A percentile compares a stretch with the other conserved stretches of the same genome.
These are phyloP conservation scores for Annulohypoxylon bovei DNA, from an alignment of 495 filamentous ascomycete species.

Conservation along the genomic window DNA sequence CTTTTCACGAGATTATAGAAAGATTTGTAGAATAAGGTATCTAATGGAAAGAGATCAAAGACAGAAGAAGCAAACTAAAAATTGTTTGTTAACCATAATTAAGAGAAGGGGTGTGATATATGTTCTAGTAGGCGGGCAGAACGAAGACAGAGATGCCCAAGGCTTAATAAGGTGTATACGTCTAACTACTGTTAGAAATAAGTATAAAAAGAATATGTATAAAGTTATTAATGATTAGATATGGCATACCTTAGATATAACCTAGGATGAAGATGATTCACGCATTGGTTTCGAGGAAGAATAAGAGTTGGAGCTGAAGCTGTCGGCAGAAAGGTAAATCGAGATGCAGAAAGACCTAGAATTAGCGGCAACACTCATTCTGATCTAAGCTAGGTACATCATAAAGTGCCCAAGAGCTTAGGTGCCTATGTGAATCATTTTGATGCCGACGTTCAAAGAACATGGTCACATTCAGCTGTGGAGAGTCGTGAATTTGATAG, in stretches of 20 bases:
- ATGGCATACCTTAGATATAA: background rate
- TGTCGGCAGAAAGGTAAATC: background rate
- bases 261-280: background rate
- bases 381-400: background rate
- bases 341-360: background rate
- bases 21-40: background rate
- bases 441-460: background rate
- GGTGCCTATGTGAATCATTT: background rate
- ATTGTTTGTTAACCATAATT: background rate
- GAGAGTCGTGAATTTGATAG: constrained; percentile 24
- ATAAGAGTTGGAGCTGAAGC: too few relatives aligned
- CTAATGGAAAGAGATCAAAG: background rate
- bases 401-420: background rate
- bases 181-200: background rate
- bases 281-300: background rate
- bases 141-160: background rate
- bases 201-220: background rate
- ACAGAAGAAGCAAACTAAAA: background rate
- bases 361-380: background rate
- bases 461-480: constrained; percentile 1
- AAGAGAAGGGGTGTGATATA: background rate
- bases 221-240: background rate
- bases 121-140: background rate
- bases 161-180: background rate
- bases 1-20: background rate